Base-by-base conservation (phyloP, 352 stramenopile genomes). In the Globisporangium echinulatum region DNA sequence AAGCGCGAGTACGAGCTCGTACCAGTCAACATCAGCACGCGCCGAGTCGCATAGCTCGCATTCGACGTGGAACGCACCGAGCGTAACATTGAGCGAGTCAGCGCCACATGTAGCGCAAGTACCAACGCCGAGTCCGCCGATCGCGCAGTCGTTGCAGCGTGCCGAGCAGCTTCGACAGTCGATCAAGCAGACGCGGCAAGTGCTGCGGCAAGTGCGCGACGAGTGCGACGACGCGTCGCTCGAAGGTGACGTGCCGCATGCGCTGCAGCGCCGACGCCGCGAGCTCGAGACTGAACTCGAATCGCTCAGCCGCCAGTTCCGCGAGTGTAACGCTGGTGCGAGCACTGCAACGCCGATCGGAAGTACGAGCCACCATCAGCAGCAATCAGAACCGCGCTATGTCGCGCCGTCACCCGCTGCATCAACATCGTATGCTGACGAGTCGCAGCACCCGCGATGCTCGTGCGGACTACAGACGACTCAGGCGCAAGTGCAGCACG, bases 211-310 rank as follows among this genome's bases (percentile, higher is more conserved):
- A 65, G 75, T 91, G 33, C 71, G 85, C 43, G 85, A 95, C 61
- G 80, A 88, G 44, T 92, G 82, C 49, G 85, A 95, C 52, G 85
- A 95, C 54, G 85, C 85, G 6, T 93, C 77, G 0, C 60, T 95
- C 4, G 79, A 93, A 66, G 85, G 83, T 33, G 82, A 92, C 7
- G 61, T 95, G 19, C 81, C 85, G 11, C 57, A 62, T 5, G 67
- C 74, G 17, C 77, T 89, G 47, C 69, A 74, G 43, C 68, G 62
- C 33, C 58, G 72, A 40, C 79, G 84, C 50, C 52, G 55, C 10
- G 68, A 74, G 40, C 56, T 95, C 14, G 85, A 95, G 54, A 58
- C 59, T 47, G 70, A 86, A 53, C 68, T 95, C 5, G 76, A 90
- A 33, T 51, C 47, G 14, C 65, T 92, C 8, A 90, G 81, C 49